These are phyloP conservation scores for Chrysoporthe deuterocubensis DNA, from an alignment of 2,329 filamentous ascomycete species.

Conservation along the genomic window DNA sequence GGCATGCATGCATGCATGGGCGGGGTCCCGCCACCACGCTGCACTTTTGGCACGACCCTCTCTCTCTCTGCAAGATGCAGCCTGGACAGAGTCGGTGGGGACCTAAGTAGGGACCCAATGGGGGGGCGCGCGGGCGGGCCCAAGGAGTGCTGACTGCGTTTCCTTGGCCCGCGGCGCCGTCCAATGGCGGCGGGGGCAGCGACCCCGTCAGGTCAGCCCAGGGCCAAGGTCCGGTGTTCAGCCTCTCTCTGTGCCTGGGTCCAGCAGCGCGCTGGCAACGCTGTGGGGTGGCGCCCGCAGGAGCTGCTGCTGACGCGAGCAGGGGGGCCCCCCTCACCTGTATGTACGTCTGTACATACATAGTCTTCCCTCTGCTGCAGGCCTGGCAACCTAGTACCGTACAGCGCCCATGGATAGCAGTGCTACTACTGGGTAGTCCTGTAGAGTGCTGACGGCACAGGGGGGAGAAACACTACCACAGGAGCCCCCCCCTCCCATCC, in stretches of 20 bases:
- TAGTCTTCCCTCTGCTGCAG: too few relatives aligned
- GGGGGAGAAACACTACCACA: too few relatives aligned
- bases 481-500: too few relatives aligned
- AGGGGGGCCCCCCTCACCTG: background rate
- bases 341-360: too few relatives aligned
- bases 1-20: too few relatives aligned
- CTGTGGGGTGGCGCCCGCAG: background rate
- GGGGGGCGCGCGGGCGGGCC: background rate
- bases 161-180: background rate
- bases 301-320: background rate
- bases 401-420: too few relatives aligned
- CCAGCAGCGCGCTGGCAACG: background rate
- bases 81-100: too few relatives aligned
- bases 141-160: background rate
- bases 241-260: background rate
- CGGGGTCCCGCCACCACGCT: too few relatives aligned
- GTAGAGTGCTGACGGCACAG: too few relatives aligned
- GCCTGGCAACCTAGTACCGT: too few relatives aligned
- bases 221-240: background rate
- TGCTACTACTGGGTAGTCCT: too few relatives aligned
- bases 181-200: background rate
- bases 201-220: background rate
- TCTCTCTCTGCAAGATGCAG: too few relatives aligned
- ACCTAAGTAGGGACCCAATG: background rate
- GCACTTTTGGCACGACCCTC: background rate